A percentile compares a stretch with the other conserved stretches of the same genome.
phyloP scores from a whole-genome alignment of 768 basidiomycete species.

The Tulasnella sp. region DNA sequence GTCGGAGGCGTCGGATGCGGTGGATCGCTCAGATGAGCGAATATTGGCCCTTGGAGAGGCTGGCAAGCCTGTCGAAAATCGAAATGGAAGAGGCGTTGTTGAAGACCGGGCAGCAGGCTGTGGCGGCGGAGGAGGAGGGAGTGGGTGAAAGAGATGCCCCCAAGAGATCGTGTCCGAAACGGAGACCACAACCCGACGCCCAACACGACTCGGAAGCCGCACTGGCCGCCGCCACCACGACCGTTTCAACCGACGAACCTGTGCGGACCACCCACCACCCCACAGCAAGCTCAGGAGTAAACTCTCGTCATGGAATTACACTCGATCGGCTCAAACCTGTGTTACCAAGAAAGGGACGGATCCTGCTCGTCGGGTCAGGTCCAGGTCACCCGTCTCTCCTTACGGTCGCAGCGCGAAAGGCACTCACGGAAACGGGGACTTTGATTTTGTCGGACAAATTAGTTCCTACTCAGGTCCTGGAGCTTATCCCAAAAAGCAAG shows the following conservation, averaged over 20 bases:
- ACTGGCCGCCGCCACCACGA: too few relatives aligned
- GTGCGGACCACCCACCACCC: background rate
- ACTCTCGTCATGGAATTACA: slow-evolving; percentile 24
- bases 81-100: slow-evolving; percentile 65
- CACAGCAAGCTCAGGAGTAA: background rate
- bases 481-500: slow-evolving; percentile 63
- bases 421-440: slow-evolving; percentile 74
- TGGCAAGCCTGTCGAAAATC: slow-evolving; percentile 60
- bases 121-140: background rate
- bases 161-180: background rate
- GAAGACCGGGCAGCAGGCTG: background rate
- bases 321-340: slow-evolving; percentile 34
- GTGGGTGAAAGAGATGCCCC: slow-evolving; percentile 16
- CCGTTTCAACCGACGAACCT: background rate
- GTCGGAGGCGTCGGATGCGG: slow-evolving; percentile 64
- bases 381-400: slow-evolving; percentile 92
- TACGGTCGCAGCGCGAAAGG: slow-evolving; percentile 77
- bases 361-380: slow-evolving; percentile 88
- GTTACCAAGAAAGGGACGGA: slow-evolving; percentile 51
- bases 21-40: slow-evolving; percentile 97
- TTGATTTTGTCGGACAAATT: slow-evolving; percentile 95
- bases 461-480: slow-evolving; percentile 83
- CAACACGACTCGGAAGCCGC: background rate
- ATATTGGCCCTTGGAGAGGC: slow-evolving; percentile 81
- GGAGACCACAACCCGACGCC: background rate